Evolutionary conservation across 2,329 filamentous ascomycete species (phyloP).

Genomic region (Talaromyces amestolkiae): DNA sequence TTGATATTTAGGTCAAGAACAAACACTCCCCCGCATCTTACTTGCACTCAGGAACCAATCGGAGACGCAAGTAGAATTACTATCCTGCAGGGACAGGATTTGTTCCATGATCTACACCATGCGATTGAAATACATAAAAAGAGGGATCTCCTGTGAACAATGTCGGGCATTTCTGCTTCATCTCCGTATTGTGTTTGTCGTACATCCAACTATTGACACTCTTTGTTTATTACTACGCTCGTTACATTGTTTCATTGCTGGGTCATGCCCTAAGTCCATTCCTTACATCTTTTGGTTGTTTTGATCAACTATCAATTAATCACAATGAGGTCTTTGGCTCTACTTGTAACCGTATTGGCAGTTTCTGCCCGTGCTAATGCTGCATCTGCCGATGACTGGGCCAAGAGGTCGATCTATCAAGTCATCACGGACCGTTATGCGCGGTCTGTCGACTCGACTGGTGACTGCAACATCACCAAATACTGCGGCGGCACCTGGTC

Average conservation of each 20-base stretch:
- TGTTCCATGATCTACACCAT: neutral
- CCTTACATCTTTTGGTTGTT: neutral
- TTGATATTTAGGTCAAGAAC: neutral
- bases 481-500: conserved; percentile 51
- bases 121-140: neutral
- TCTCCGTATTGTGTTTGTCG: too few species aligned
- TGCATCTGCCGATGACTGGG: conserved; percentile 30
- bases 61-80: neutral
- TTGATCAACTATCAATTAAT: neutral
- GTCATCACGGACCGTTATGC: conserved; percentile 43
- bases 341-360: neutral
- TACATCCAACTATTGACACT: neutral
- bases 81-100: neutral
- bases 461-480: conserved; percentile 23
- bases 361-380: conserved; percentile 13
- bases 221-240: neutral
- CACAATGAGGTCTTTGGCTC: neutral
- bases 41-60: neutral
- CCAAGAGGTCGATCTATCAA: conserved; percentile 41
- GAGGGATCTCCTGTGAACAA: too few species aligned
- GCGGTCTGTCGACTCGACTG: conserved; percentile 27
- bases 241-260: neutral
- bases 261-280: neutral
- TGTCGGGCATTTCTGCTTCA: neutral
- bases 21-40: neutral